Evolutionary conservation across 2,329 filamentous ascomycete species (phyloP).

Genomic region (Fonsecaea monophora): DNA sequence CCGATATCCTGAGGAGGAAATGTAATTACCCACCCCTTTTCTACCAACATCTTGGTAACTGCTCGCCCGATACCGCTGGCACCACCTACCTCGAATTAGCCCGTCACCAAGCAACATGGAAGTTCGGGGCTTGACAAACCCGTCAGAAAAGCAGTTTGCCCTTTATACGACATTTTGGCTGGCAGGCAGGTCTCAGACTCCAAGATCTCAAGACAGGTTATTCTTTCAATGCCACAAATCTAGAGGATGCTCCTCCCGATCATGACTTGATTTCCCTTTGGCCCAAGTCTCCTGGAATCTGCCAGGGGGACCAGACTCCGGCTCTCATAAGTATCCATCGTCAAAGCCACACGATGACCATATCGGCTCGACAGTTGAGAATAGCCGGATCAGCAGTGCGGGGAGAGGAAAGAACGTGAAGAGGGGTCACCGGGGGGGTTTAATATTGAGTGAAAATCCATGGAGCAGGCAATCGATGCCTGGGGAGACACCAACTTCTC

Average conservation of each 20-base stretch:
- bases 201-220: too few species aligned
- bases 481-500: background rate
- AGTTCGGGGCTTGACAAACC: background rate
- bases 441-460: too few species aligned
- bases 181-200: too few species aligned
- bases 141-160: background rate
- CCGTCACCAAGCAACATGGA: background rate
- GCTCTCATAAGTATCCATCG: background rate
- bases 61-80: constrained; percentile 42
- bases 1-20: too few species aligned
- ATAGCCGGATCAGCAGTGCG: background rate
- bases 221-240: too few species aligned
- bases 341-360: background rate
- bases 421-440: background rate
- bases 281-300: background rate
- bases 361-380: background rate
- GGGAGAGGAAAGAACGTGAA: background rate
- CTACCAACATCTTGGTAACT: constrained; percentile 39
- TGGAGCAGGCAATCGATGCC: background rate
- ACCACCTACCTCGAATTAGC: constrained; percentile 31
- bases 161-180: background rate
- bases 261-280: too few species aligned
- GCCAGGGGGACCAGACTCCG: background rate
- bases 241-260: background rate
- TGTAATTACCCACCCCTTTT: constrained; percentile 30